A percentile compares a stretch with the other conserved stretches of the same genome.
Conservation (phyloP, 2,329 filamentous ascomycete species). For the Penicillium vulpinum region DNA sequence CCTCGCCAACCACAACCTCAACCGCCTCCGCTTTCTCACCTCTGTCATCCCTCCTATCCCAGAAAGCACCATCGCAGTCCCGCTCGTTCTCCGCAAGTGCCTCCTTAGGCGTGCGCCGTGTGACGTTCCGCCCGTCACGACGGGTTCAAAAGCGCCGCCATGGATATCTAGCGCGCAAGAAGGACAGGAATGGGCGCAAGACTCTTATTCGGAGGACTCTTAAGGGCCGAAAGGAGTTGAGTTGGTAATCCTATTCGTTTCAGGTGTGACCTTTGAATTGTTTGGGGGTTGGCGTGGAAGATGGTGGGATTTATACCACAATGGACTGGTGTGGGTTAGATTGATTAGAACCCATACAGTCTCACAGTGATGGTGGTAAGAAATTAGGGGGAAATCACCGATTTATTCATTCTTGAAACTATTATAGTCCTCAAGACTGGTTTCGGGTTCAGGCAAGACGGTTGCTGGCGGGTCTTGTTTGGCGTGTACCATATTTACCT, state of each 20-base stretch:
- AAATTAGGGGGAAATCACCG: background rate
- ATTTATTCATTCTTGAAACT: background rate
- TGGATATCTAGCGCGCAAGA: conserved; percentile 58
- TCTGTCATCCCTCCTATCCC: conserved; percentile 23
- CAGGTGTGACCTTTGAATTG: background rate
- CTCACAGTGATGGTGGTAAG: background rate
- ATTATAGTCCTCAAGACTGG: background rate
- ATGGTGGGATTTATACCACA: background rate
- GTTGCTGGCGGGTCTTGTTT: conserved; percentile 12
- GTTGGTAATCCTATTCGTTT: conserved; percentile 44
- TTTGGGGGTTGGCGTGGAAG: background rate
- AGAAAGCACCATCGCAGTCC: conserved; percentile 31
- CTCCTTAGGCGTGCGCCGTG: conserved; percentile 46
- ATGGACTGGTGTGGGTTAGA: background rate
- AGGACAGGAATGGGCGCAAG: conserved; percentile 55
- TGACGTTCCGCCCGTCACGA: conserved; percentile 61
- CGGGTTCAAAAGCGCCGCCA: conserved; percentile 62
- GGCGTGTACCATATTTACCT: conserved; percentile 26
- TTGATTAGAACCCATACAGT: background rate
- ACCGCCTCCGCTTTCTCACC: conserved; percentile 15
- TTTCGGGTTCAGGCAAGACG: conserved; percentile 3
- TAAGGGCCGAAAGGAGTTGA: conserved; percentile 55
- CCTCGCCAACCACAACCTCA: conserved; percentile 16
- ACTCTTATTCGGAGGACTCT: conserved; percentile 55
- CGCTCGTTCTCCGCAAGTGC: conserved; percentile 48